These are phyloP conservation scores for Platanthera zijinensis DNA, from an alignment of 106 monocot species.

Conservation along the genomic window DNA sequence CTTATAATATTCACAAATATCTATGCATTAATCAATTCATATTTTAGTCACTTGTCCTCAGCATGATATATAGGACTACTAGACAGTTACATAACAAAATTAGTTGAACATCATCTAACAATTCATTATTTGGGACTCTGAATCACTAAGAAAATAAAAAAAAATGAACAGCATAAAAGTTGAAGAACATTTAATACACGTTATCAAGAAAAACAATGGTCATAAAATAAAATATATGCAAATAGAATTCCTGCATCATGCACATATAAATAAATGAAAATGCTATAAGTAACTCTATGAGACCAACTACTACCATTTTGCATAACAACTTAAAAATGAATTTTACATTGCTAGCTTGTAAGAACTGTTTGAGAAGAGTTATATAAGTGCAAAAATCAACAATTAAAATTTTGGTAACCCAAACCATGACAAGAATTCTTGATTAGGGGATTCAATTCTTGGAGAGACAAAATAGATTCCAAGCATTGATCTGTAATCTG, in stretches of 20 bases:
- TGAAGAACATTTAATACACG: neutral
- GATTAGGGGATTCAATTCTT: too few species aligned
- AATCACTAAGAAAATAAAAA: neutral
- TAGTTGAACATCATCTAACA: neutral
- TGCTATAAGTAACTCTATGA: neutral
- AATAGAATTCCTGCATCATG: neutral
- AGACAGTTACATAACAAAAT: neutral
- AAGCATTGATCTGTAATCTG: too few species aligned
- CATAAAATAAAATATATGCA: neutral
- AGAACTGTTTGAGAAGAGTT: neutral
- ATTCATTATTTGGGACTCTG: neutral
- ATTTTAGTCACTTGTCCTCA: neutral
- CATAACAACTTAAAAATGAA: neutral
- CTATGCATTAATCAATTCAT: neutral
- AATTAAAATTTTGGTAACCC: neutral
- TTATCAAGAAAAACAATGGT: neutral
- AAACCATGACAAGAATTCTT: too few species aligned
- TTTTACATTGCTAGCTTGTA: neutral
- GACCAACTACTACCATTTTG: neutral
- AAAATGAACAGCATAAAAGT: neutral
- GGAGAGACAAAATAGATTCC: too few species aligned
- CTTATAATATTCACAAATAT: neutral
- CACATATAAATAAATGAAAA: constrained; percentile 1
- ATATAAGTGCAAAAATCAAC: neutral
- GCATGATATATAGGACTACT: neutral